Base-by-base conservation (phyloP, 2,329 filamentous ascomycete species). In the Neonectria neomacrospora region DNA sequence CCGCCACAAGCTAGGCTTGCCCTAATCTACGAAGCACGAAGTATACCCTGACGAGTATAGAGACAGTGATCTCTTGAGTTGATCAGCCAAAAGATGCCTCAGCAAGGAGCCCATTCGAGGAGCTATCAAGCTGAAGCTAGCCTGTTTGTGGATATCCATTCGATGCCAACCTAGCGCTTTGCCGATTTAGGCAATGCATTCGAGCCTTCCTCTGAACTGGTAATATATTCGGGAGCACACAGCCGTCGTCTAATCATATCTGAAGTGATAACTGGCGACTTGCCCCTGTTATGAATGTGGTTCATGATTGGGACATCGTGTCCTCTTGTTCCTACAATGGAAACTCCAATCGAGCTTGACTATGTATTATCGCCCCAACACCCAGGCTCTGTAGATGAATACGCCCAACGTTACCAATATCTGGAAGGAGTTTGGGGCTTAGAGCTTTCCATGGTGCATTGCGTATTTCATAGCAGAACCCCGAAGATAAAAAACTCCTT, bases 311-410 rank as follows among this genome's bases (percentile, higher is more conserved):
- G 68, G 14, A 1, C 20, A 30, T 23, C 3, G 14, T 41, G 4
- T 2, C 3, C 12, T 42, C 28, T 18, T 47, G 10, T 37, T 12
- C 45, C 58, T 60, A 20, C 34, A 63, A 66, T 54, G 56, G 67
- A 70, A 67, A 68, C 67, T 18, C 45, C 61, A 70, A 71, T 71
- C 70, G 67, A 71, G 54, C 39, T 41, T 45, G 34, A 30, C 41
- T 10, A 32, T n/a, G 22, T 45, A 41, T 26, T 39, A 42, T 34
- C 58, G 30, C 37, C 39, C 37, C 20, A 23, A 30, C 23, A 7
- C 34, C 34, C 14, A 41, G n/a, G 22, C 18, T n/a, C n/a, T 44
- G 54, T 11, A 50, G 60, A 37, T 50, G 47, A 54, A 28, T 26
- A 23, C 5, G 10, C 16, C n/a, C 28, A 32, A 41, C 14, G 20